phyloP scores from a whole-genome alignment of 208 protist genomes.

The Lotmaria passim region DNA sequence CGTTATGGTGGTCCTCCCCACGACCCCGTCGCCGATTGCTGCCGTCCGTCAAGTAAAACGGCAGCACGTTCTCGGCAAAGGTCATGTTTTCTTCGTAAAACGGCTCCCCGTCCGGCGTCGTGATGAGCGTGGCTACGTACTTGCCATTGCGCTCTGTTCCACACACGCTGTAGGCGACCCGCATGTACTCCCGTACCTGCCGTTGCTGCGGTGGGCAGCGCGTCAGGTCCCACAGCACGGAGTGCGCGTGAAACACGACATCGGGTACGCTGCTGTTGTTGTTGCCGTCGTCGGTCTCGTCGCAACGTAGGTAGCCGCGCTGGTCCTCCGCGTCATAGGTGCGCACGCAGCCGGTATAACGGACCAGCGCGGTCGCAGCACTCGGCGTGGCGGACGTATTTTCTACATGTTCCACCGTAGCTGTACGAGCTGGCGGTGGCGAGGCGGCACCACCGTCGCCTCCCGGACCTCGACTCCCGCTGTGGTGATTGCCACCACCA shows the following conservation, averaged over 20 bases:
- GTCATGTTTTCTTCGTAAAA: conserved; percentile 52
- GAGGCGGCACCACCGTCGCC: neutral
- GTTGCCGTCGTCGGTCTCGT: conserved; percentile 36
- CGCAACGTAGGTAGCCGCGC: conserved; percentile 71
- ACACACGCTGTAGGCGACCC: conserved; percentile 63
- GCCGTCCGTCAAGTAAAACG: conserved; percentile 22
- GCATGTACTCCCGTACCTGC: conserved; percentile 55
- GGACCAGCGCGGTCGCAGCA: conserved; percentile 27
- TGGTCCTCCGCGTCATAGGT: conserved; percentile 69
- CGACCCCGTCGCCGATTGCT: conserved; percentile 27
- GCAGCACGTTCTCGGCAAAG: conserved; percentile 44
- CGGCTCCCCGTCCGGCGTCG: conserved; percentile 50
- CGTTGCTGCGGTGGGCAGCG: conserved; percentile 39
- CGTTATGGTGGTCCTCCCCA: conserved; percentile 20
- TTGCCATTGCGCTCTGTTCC: conserved; percentile 55
- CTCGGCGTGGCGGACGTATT: neutral
- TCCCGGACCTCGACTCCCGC: neutral
- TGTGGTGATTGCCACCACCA: neutral
- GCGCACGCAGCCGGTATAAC: conserved; percentile 67
- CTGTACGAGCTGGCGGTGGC: neutral
- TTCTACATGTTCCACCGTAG: neutral
- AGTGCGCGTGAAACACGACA: conserved; percentile 62
- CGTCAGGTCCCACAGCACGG: conserved; percentile 65
- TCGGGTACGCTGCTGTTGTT: conserved; percentile 23
- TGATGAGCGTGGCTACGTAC: conserved; percentile 79